phyloP scores from a whole-genome alignment of 805 yeast genomes.

The Candida sithepensis region DNA sequence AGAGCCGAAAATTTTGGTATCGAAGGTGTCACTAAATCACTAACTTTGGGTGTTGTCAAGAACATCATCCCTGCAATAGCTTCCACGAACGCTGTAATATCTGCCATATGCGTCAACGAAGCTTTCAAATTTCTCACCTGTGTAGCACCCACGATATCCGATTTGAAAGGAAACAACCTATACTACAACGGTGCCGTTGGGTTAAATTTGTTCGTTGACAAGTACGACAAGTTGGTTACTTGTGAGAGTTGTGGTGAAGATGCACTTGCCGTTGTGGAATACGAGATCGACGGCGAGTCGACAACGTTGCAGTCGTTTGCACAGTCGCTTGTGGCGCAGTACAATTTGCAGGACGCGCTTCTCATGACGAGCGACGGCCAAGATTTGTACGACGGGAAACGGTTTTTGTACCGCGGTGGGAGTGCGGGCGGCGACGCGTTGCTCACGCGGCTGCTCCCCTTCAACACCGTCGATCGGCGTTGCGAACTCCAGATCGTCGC shows the following conservation, averaged over 20 bases:
- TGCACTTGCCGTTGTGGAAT: constrained; percentile 15
- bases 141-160: constrained; percentile 60
- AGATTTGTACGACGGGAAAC: constrained; percentile 26
- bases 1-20: constrained; percentile 69
- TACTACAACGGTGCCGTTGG: constrained; percentile 84
- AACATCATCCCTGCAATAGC: constrained; percentile 93
- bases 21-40: constrained; percentile 65
- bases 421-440: no score
- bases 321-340: constrained; percentile 9
- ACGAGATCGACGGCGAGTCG: constrained; percentile 5
- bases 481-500: not conserved
- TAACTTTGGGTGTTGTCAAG: constrained; percentile 85
- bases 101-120: constrained; percentile 86
- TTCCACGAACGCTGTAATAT: constrained; percentile 87
- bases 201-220: constrained; percentile 69
- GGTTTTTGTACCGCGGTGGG: no score
- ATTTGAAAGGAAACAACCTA: constrained; percentile 49
- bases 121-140: constrained; percentile 75
- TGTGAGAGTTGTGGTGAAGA: constrained; percentile 84
- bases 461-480: constrained; percentile 9
- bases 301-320: constrained; percentile 18
- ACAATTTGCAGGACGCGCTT: constrained; percentile 15
- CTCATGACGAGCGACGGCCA: constrained; percentile 17
- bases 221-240: constrained; percentile 52
- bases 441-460: constrained; percentile 11